phyloP scores from a whole-genome alignment of 2,329 filamentous ascomycete genomes.

The Hypoxylon sp. region DNA sequence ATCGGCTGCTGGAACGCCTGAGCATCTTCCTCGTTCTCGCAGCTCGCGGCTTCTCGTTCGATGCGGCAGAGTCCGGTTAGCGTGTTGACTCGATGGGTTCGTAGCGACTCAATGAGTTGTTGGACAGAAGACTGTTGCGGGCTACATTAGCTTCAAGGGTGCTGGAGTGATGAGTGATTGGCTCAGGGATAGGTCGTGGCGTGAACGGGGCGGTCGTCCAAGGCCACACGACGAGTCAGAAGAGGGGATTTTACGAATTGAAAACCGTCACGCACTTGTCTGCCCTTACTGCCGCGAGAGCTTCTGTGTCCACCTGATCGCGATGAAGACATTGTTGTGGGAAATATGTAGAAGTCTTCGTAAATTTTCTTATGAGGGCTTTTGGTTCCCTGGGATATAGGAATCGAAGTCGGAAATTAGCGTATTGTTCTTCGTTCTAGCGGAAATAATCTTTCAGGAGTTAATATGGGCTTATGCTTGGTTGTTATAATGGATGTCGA shows the following conservation, averaged over 20 bases:
- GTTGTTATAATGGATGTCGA: neutral
- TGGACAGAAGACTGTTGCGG: constrained; percentile 51
- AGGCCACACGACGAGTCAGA: constrained; percentile 3
- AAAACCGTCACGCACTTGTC: constrained; percentile 50
- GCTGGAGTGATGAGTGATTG: neutral
- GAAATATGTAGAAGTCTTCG: neutral
- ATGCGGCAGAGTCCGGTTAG: constrained; percentile 78
- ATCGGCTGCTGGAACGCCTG: constrained; percentile 71
- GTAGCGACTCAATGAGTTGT: constrained; percentile 72
- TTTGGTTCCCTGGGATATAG: neutral
- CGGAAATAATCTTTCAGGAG: constrained; percentile 5
- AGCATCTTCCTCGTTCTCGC: constrained; percentile 69
- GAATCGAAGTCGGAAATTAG: constrained; percentile 3
- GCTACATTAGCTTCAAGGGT: constrained; percentile 11
- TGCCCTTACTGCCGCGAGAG: constrained; percentile 46
- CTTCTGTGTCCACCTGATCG: constrained; percentile 43
- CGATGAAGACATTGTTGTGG: constrained; percentile 48
- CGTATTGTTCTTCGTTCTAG: constrained; percentile 4
- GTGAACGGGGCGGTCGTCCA: constrained; percentile 1
- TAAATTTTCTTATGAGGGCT: neutral
- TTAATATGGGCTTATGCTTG: constrained; percentile 2
- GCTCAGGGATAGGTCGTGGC: neutral
- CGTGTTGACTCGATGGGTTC: constrained; percentile 77
- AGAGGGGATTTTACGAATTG: constrained; percentile 45
- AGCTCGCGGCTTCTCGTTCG: constrained; percentile 71